phyloP scores from a whole-genome alignment of 2,329 filamentous ascomycete species.

The Fusarium multiceps region DNA sequence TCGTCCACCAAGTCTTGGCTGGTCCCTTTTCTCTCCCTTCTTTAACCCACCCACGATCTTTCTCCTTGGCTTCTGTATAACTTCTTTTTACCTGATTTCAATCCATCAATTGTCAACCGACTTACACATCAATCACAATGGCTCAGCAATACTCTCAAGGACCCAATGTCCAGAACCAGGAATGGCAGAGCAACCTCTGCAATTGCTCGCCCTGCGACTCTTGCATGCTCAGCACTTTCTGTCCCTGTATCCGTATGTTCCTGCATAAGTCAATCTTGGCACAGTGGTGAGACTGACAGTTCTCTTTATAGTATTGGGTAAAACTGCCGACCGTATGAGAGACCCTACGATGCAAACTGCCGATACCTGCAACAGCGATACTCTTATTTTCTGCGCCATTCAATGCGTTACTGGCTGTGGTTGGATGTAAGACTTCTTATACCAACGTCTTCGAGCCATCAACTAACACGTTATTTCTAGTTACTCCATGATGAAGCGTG shows the following conservation, averaged over 20 bases:
- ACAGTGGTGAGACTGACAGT: constrained; percentile 24
- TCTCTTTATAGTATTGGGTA: constrained; percentile 54
- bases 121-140: constrained; percentile 34
- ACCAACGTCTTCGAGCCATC: background rate
- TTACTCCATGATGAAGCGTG: constrained; percentile 64
- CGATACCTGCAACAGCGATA: constrained; percentile 56
- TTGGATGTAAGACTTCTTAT: constrained; percentile 54
- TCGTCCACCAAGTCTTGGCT: constrained; percentile 1
- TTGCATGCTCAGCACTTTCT: constrained; percentile 54
- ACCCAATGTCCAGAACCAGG: constrained; percentile 45
- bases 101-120: background rate
- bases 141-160: constrained; percentile 43
- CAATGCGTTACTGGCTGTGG: constrained; percentile 55
- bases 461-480: constrained; percentile 40
- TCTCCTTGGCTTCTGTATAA: background rate
- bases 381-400: constrained; percentile 54
- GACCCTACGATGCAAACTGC: constrained; percentile 56
- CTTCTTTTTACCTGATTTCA: background rate
- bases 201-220: constrained; percentile 55
- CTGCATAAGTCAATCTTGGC: background rate
- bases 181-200: constrained; percentile 55
- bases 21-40: background rate
- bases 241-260: constrained; percentile 59
- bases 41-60: background rate
- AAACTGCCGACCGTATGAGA: constrained; percentile 57